Conservation (phyloP, 2,329 filamentous ascomycete genomes). For the Neurospora sp. region DNA sequence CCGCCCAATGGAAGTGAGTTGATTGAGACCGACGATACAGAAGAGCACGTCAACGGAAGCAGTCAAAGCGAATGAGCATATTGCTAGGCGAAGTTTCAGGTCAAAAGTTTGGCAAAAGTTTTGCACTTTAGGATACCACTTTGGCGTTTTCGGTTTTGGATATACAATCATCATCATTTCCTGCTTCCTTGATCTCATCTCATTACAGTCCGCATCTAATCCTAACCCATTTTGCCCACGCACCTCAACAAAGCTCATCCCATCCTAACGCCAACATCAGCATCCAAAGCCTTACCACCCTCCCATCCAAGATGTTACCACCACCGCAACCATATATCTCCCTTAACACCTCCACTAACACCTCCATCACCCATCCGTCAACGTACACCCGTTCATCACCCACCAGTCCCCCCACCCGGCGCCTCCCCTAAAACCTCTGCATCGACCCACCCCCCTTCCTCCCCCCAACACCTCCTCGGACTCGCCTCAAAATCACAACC, state of each 20-base stretch:
- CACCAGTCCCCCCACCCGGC: background rate
- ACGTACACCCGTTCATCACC: background rate
- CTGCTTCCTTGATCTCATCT: background rate
- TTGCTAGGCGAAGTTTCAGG: background rate
- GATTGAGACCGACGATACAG: constrained; percentile 19
- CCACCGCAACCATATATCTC: too few species aligned
- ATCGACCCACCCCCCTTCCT: background rate
- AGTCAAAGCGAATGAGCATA: background rate
- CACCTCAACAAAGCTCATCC: too few species aligned
- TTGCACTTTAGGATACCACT: background rate
- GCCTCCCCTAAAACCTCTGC: background rate
- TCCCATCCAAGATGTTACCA: too few species aligned
- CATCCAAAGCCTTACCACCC: too few species aligned
- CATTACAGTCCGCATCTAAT: background rate
- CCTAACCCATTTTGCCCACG: too few species aligned
- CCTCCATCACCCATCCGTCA: too few species aligned
- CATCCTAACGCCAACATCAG: too few species aligned
- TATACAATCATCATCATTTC: background rate
- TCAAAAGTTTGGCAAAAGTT: background rate
- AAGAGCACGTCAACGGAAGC: background rate
- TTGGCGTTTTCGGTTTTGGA: background rate
- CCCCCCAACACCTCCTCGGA: background rate
- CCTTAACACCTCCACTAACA: background rate
- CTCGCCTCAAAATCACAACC: background rate
- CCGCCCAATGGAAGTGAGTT: constrained; percentile 28